phyloP scores from a whole-genome alignment of 75 land plant genomes.

The Pinus tabuliformis region DNA sequence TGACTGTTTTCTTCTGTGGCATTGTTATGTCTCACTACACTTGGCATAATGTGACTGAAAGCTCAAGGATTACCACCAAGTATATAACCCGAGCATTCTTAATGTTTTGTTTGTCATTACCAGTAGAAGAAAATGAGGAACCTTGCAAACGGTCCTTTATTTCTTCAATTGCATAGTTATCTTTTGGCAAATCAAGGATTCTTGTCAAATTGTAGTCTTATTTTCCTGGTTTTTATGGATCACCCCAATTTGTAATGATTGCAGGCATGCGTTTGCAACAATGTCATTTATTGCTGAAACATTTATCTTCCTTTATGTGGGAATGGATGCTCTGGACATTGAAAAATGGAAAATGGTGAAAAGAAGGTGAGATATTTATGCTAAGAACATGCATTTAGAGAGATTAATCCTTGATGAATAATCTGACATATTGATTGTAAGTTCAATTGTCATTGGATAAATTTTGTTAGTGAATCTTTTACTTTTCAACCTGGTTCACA shows the following conservation, averaged over 20 bases:
- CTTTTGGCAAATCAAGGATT: not conserved
- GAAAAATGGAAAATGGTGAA: conserved; percentile 64
- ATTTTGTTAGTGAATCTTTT: too few species aligned
- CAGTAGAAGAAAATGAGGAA: not conserved
- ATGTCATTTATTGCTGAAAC: conserved; percentile 69
- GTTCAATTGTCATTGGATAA: too few species aligned
- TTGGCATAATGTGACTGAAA: conserved; percentile 89
- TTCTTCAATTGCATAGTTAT: not conserved
- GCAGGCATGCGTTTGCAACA: conserved; percentile 79
- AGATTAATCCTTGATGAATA: not conserved
- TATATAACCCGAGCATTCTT: conserved; percentile 11
- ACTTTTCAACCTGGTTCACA: too few species aligned
- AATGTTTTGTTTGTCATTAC: not conserved
- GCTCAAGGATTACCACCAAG: conserved; percentile 74
- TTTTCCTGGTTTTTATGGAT: not conserved
- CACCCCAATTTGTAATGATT: not conserved
- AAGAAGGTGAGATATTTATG: conserved; percentile 35
- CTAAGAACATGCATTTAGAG: not conserved
- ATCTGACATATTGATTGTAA: too few species aligned
- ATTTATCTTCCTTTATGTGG: conserved; percentile 81
- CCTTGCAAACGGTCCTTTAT: not conserved
- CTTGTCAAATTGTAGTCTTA: not conserved
- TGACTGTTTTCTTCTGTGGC: conserved; percentile 92
- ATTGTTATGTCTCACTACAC: conserved; percentile 97
- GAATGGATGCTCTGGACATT: conserved; percentile 83